Percentiles rank a stretch among this genome's conserved stretches.
Evolutionary conservation across 2,329 filamentous ascomycete species (phyloP).

Genomic region (Fusarium compactum): DNA sequence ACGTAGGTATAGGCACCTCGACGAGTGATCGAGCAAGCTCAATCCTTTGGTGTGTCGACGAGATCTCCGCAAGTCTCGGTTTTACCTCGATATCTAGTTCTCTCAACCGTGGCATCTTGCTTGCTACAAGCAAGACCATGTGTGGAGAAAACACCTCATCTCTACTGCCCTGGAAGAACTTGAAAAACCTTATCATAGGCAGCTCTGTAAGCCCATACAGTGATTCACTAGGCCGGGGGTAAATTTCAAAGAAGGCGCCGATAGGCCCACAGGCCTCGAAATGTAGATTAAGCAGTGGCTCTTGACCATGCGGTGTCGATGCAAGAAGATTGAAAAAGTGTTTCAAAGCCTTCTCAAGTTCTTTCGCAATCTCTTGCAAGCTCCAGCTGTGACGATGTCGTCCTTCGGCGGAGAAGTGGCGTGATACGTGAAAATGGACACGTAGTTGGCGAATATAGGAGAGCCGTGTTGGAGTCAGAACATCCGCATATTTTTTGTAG

Average conservation of each 20-base stretch:
- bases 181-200: not conserved
- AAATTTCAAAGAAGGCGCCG: too few relatives aligned
- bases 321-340: not conserved
- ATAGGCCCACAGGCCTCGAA: not conserved
- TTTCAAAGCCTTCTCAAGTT: not conserved
- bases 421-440: accelerated
- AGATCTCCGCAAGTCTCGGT: too few relatives aligned
- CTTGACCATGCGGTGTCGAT: not conserved
- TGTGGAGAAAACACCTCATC: not conserved
- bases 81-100: not conserved
- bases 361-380: not conserved
- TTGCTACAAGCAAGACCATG: not conserved
- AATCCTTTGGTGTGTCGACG: not conserved
- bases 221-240: too few relatives aligned
- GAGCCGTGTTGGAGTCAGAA: conserved; percentile 1
- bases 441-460: conserved; percentile 1
- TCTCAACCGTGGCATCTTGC: conserved; percentile 13
- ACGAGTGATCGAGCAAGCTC: not conserved
- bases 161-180: accelerated
- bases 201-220: conserved; percentile 5
- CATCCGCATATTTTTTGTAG: not conserved
- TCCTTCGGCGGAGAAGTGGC: accelerated
- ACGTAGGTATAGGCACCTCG: not conserved
- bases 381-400: not conserved
- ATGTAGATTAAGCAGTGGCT: not conserved